Evolutionary conservation across 306 rosid species (phyloP), one percentile per base, ranked within the genome.

Genomic region (Alnus glutinosa): DNA sequence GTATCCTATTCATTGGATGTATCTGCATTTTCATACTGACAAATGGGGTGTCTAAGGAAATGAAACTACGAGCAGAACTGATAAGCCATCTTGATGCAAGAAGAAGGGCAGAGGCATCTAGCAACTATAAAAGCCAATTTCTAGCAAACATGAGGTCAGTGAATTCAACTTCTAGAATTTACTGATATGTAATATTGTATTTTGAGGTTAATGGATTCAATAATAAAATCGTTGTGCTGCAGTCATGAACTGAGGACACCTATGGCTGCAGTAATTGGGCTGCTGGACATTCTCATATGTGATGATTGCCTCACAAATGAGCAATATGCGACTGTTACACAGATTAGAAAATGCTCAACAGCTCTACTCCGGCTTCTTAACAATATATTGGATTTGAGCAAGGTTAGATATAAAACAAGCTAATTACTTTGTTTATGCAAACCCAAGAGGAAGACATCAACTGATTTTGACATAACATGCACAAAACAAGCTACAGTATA

Each of bases 181-280:
- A 30, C n/a, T 34, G 63, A 75, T 5, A 7, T 54, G 13, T 59
- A 23, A 23, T 23, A 28, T 59, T 59, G 32, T 18, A n/a, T 18
- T 39, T 16, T 32, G 46, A 39, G 0, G 34, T 18, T 67, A 67
- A 7, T 30, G 30, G 51, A 39, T 28, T 71, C 15, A 44, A 55
- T 62, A 23, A 68, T 5, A 55, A 37, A 18, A 47, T 79, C 63
- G 58, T 19, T 85, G 73, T 54, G 54, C 81, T 70, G 61, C 94
- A 96, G 98, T 84, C 99, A 96, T 85, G 99, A 96, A 78, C 81
- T 96, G 81, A 89, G 99, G 92, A 96, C 99, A 9, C 99, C 99
- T 2, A 96, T 93, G 99, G 99, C 99, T 50, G 99, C 99, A 30
- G 99, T 96, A 70, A 96, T 96, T 49, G 99, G 99, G 61, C 82